Evolutionary conservation across 164 flowering plant species (phyloP).

Genomic region (Paratinospora sagittata): DNA sequence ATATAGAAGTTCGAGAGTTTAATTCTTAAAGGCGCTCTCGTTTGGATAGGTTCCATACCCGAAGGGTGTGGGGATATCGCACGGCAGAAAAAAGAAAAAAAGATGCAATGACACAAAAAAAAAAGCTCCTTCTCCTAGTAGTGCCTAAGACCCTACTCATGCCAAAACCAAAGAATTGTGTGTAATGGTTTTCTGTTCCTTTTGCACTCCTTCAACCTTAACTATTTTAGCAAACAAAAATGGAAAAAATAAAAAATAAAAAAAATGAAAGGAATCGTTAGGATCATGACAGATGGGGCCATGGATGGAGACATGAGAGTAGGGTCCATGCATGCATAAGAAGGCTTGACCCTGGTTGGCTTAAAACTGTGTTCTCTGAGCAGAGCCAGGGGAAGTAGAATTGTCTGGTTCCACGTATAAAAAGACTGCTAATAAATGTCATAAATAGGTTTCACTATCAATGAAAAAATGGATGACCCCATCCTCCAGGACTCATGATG

Average conservation of each 20-base stretch:
- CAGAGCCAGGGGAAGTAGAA: constrained; percentile 6
- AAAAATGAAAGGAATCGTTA: not conserved
- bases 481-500: constrained; percentile 9
- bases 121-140: not conserved
- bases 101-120: not conserved
- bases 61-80: not conserved
- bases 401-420: not conserved
- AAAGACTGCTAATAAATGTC: constrained; percentile 2
- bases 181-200: not conserved
- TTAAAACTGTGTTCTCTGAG: not conserved
- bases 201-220: too few relatives aligned
- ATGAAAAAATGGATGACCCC: constrained; percentile 3
- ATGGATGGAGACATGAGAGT: not conserved
- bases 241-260: too few relatives aligned
- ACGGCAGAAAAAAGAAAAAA: not conserved
- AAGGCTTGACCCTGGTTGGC: not conserved
- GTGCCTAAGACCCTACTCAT: not conserved
- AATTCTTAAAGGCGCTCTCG: not conserved
- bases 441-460: constrained; percentile 7
- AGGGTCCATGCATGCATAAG: not conserved
- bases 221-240: too few relatives aligned
- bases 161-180: not conserved
- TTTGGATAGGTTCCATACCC: not conserved
- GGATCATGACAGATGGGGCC: not conserved
- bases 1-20: not conserved